Base-by-base conservation (phyloP, 192 early-diverging fungal genomes). In the Coemansia sp. region DNA sequence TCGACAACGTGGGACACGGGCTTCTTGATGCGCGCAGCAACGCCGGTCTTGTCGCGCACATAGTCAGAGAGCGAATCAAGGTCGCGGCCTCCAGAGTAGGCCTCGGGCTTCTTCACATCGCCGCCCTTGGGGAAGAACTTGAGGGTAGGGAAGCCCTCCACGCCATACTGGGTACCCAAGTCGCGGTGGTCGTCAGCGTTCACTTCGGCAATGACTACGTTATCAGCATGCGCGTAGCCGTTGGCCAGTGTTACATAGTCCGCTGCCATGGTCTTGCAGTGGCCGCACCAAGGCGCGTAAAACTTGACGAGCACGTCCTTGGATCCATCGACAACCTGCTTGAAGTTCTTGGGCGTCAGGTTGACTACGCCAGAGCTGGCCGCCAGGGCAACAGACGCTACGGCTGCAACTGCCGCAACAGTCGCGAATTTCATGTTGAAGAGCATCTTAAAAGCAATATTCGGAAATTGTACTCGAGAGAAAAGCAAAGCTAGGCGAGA, bases 61-160 rank as follows among this genome's bases (percentile, higher is more conserved):
- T 94, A 97, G 38, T 68, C 68, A 26, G 85, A 26, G 57, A 99
- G 85, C 10, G 85, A 76, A 23, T 94, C 91, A 9, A 96, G 77
- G 61, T 93, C 91, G 63, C 97, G 93, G 38, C 93, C 94, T 45
- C 86, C 84, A 12, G 67, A 72, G 77, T 97, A 97, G 56, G 92
- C 93, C 64, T 91, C 89, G 47, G 91, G 90, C 35, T 69, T 84
- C 37, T 85, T 80, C 50, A 83, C 70, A 20, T 85, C 83, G 38
- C 79, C 82, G 65, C 90, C 92, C 71, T 93, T 94, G 65, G 93
- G 86, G 88, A 97, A 95, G 89, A 91, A 94, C 77, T 95, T 96
- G 69, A 97, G 83, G 6, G 93, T 96, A 7, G 94, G 94, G 83
- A 92, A 97, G 6, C 94, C 93, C 61, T 84, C 69, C 53, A 99